Percentiles rank a stretch among this genome's conserved stretches.
phyloP scores from a whole-genome alignment of 129 eudicot species.

The Mikania micrantha region DNA sequence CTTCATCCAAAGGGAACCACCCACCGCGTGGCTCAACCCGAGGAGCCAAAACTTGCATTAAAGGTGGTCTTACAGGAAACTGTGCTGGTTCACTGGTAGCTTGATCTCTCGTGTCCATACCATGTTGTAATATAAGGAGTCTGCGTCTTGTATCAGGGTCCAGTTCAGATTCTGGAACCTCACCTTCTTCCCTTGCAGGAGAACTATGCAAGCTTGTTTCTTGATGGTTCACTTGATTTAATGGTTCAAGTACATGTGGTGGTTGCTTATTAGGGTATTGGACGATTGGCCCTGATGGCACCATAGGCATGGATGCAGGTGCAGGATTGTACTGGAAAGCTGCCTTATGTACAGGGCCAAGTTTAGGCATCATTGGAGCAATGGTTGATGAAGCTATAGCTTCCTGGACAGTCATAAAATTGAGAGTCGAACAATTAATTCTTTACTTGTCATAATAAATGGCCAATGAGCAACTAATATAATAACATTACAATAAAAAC shows the following conservation, averaged over 20 bases:
- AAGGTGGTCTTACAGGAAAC: constrained; percentile 58
- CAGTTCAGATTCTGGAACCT: constrained; percentile 91
- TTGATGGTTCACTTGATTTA: constrained; percentile 44
- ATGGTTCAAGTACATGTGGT: constrained; percentile 43
- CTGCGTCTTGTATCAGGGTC: constrained; percentile 97
- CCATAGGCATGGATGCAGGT: constrained; percentile 37
- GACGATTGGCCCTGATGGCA: constrained; percentile 43
- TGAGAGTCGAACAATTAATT: neutral
- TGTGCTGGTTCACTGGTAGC: constrained; percentile 47
- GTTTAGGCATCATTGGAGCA: constrained; percentile 35
- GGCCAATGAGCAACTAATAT: neutral
- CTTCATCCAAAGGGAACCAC: constrained; percentile 86
- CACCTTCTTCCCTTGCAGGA: constrained; percentile 98
- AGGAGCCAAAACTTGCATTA: constrained; percentile 56
- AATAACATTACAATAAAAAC: constrained; percentile 3
- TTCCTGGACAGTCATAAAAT: constrained; percentile 44
- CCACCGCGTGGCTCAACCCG: constrained; percentile 57
- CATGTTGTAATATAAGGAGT: constrained; percentile 90
- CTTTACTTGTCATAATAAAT: neutral
- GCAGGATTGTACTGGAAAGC: constrained; percentile 35
- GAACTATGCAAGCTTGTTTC: constrained; percentile 73
- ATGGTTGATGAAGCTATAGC: constrained; percentile 57
- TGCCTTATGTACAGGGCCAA: constrained; percentile 58
- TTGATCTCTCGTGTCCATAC: constrained; percentile 73
- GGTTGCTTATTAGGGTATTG: constrained; percentile 45